A percentile compares a stretch with the other conserved stretches of the same genome.
Conservation (phyloP, 2,329 filamentous ascomycete genomes). For the Verticillium tricorpus region DNA sequence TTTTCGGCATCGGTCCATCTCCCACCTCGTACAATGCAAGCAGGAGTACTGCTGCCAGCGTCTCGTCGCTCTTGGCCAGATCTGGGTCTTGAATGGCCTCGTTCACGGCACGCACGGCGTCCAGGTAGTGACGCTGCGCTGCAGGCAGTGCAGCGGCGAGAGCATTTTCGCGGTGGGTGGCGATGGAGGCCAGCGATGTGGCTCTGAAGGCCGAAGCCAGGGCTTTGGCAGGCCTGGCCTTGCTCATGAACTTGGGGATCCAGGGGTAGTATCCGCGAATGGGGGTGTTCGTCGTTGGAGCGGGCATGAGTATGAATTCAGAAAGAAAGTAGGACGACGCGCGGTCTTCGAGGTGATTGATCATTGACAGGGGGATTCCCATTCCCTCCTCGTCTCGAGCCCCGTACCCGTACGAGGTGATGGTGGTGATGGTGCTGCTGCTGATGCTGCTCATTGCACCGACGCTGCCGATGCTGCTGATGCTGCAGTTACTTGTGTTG, state of each 20-base stretch:
- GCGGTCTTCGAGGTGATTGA: conserved; percentile 10
- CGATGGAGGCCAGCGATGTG: conserved; percentile 11
- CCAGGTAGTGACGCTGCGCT: conserved; percentile 13
- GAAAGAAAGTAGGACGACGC: conserved; percentile 14
- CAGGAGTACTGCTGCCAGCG: conserved; percentile 11
- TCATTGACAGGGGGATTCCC: conserved; percentile 7
- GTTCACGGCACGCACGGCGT: conserved; percentile 12
- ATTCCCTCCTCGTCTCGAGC: conserved; percentile 9
- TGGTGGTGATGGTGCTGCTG: neutral
- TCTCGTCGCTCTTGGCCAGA: conserved; percentile 10
- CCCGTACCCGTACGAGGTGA: conserved; percentile 2
- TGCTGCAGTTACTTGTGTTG: neutral
- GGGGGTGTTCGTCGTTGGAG: neutral
- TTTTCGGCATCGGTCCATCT: neutral
- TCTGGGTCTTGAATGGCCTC: conserved; percentile 11
- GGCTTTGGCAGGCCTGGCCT: conserved; percentile 10
- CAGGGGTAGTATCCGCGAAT: conserved; percentile 11
- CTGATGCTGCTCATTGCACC: neutral
- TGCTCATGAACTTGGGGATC: conserved; percentile 10
- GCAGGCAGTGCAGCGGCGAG: conserved; percentile 4
- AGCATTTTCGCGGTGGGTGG: conserved; percentile 4
- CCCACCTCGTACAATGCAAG: conserved; percentile 13
- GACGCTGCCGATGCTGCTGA: neutral
- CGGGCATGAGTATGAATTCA: conserved; percentile 12
- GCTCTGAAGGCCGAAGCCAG: conserved; percentile 11